Conservation (phyloP, 768 basidiomycete species). For the Termitomyces sp. region DNA sequence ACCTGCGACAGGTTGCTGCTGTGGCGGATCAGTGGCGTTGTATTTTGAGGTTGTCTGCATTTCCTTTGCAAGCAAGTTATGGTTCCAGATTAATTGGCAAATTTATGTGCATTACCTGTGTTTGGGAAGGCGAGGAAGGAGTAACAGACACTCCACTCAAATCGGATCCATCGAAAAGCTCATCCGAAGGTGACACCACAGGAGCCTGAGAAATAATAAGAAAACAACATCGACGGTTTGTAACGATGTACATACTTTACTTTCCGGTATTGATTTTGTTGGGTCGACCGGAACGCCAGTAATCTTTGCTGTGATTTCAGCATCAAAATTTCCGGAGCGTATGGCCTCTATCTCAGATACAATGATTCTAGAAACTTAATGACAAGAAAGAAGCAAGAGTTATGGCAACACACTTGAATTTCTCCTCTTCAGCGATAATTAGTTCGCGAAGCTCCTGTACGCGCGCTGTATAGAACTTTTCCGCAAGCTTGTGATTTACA, state of each 20-base stretch:
- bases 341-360: constrained; percentile 77
- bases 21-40: neutral
- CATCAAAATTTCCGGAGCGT: constrained; percentile 63
- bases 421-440: constrained; percentile 69
- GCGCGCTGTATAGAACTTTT: constrained; percentile 68
- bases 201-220: neutral
- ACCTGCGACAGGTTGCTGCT: neutral
- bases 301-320: constrained; percentile 35
- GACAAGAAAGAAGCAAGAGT: neutral
- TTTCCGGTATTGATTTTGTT: constrained; percentile 4
- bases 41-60: neutral
- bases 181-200: constrained; percentile 16
- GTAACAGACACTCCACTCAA: constrained; percentile 32
- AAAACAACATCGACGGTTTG: neutral
- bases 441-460: constrained; percentile 68
- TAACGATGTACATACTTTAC: neutral
- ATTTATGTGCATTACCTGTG: constrained; percentile 11
- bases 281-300: constrained; percentile 16
- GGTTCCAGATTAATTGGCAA: neutral
- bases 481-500: constrained; percentile 65
- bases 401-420: constrained; percentile 62
- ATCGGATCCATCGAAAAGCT: constrained; percentile 29
- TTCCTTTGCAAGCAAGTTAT: neutral
- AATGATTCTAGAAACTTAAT: constrained; percentile 42
- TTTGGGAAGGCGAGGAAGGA: constrained; percentile 19